Evolutionary conservation across 768 basidiomycete genomes (phyloP), one percentile per base, ranked within the genome.

Genomic region (Russula dissimulans): DNA sequence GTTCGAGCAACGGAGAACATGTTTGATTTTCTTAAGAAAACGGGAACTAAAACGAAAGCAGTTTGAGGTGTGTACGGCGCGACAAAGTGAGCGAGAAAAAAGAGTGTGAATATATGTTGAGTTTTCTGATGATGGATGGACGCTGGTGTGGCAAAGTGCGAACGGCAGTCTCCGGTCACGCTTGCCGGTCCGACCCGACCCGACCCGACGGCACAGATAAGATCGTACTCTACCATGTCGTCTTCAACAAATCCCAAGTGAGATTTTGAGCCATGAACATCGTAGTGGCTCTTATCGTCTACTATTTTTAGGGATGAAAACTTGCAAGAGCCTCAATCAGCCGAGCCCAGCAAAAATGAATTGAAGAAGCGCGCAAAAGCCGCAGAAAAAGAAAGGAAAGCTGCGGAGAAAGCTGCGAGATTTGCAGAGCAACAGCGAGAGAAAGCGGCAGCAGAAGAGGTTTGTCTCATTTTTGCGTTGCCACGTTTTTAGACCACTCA

Each of bases 361-460:
- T 71, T 92, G 60, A 97, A 98, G 78, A 94, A 92, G 74, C 83
- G 85, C 36, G 87, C 87, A 36, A 97, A 97, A 72, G 87, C 88
- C 49, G 87, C 85, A 12, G 91, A 94, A 74, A 97, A 97, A 66
- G 89, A 87, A 49, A 84, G 84, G 74, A 94, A 91, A 71, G 87
- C 86, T 7, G 89, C 89, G 45, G 93, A 94, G 71, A 87, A 86
- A 67, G 88, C 84, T 6, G 89, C 87, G 9, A 87, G 84, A 67
- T 84, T 89, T 65, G 78, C 84, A 48, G 91, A 90, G 65, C 79
- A 85, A 43, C 87, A 82, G 39, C 80, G 81, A 54, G 82, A 85
- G 66, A 77, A 82, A 63, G 81, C 81, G 36, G 84, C 82, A 32
- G 77, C 80, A 44, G 89, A 90, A 67, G 79, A 82, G 44, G 86